Evolutionary conservation across 495 filamentous ascomycete species (phyloP).

Genomic region (Thozetella sp.): DNA sequence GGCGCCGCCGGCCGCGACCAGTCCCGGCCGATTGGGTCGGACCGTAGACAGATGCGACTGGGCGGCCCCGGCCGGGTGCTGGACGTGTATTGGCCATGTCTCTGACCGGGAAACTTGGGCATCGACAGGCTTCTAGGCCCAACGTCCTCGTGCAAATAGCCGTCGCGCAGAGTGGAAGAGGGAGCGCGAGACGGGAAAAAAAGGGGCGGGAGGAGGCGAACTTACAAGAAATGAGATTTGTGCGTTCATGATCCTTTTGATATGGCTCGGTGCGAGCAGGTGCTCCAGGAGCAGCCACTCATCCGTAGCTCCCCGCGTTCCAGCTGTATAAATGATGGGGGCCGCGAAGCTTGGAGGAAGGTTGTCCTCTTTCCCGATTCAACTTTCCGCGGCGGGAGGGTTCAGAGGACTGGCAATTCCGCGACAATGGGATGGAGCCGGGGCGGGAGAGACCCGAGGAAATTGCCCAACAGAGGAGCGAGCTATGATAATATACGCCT

Average conservation of each 20-base stretch:
- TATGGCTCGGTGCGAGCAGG: neutral
- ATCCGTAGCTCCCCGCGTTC: neutral
- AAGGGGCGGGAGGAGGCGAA: neutral
- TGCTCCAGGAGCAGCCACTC: neutral
- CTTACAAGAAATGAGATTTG: slow-evolving; percentile 60
- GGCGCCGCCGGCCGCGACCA: neutral
- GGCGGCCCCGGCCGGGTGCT: neutral
- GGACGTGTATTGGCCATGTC: neutral
- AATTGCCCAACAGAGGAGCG: neutral
- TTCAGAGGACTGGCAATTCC: neutral
- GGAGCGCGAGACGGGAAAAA: neutral
- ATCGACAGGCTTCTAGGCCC: neutral
- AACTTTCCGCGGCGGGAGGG: too few relatives aligned
- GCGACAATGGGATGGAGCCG: neutral
- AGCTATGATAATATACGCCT: neutral
- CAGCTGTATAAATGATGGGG: neutral
- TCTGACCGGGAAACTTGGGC: neutral
- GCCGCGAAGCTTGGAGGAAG: too few relatives aligned
- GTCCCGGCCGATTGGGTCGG: neutral
- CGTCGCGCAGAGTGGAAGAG: too few relatives aligned
- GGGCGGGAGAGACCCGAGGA: neutral
- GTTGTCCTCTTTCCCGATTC: too few relatives aligned
- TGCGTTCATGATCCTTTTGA: slow-evolving; percentile 45
- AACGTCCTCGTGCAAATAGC: too few relatives aligned
- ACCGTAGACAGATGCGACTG: neutral